Evolutionary conservation across 257 asterid genomes (phyloP).

Genomic region (Penstemon davidsonii): DNA sequence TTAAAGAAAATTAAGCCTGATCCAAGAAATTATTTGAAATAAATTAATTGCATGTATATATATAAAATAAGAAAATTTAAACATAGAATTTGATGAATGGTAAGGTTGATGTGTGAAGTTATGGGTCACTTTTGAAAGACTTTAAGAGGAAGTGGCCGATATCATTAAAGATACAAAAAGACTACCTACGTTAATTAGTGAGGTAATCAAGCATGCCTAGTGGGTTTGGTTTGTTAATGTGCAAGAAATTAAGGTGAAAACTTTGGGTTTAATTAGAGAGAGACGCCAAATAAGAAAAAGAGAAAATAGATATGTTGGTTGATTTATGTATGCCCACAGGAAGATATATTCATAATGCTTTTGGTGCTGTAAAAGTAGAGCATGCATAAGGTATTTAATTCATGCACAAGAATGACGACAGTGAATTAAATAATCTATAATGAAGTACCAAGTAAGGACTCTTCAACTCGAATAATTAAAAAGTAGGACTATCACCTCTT

Average conservation of each 20-base stretch:
- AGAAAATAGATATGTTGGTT: too few relatives aligned
- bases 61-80: background rate
- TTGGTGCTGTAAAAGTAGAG: constrained; percentile 24
- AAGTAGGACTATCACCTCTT: too few relatives aligned
- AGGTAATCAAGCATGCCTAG: background rate
- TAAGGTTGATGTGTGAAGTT: too few relatives aligned
- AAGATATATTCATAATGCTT: background rate
- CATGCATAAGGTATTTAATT: background rate
- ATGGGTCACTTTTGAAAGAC: background rate
- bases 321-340: too few relatives aligned
- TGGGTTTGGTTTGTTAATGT: constrained; percentile 3
- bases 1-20: too few relatives aligned
- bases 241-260: background rate
- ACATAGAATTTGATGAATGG: too few relatives aligned
- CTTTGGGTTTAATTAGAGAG: too few relatives aligned
- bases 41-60: too few relatives aligned
- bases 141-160: background rate
- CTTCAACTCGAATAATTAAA: background rate
- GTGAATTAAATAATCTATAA: background rate
- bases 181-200: background rate
- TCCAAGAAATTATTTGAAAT: too few relatives aligned
- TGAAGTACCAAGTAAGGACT: constrained; percentile 33
- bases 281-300: too few relatives aligned
- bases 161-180: background rate
- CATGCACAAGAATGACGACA: background rate